These are phyloP conservation scores for Corymbia maculata DNA, from an alignment of 345 rosid species.

Conservation along the genomic window DNA sequence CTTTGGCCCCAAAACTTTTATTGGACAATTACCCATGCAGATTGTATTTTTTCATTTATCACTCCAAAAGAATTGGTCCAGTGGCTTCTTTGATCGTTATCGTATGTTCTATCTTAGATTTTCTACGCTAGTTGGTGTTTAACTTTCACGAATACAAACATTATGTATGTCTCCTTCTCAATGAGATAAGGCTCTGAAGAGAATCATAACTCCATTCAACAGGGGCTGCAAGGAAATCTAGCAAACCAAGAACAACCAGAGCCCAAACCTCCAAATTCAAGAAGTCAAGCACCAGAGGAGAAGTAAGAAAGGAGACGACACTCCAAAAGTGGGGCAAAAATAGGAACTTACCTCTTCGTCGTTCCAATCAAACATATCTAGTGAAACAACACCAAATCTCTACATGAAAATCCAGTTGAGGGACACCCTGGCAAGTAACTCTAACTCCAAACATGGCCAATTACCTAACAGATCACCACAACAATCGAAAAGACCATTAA, in stretches of 20 bases:
- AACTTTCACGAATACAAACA: not conserved
- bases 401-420: conserved; percentile 13
- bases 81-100: not conserved
- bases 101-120: not conserved
- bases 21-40: not conserved
- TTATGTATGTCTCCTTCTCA: not conserved
- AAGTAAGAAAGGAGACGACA: not conserved
- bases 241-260: not conserved
- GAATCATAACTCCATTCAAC: not conserved
- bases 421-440: conserved; percentile 11
- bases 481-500: not conserved
- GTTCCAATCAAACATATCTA: conserved; percentile 98
- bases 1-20: not conserved
- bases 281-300: not conserved
- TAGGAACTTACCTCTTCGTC: conserved; percentile 72
- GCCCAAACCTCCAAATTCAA: not conserved
- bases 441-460: conserved; percentile 60
- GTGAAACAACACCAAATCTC: conserved; percentile 12
- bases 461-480: conserved; percentile 3
- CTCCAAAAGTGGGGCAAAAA: not conserved
- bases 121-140: not conserved
- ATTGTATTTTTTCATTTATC: not conserved
- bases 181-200: not conserved
- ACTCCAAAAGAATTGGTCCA: not conserved
- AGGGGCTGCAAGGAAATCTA: not conserved